Conservation (phyloP, 495 filamentous ascomycete genomes). For the Rhizodiscina lignyota region DNA sequence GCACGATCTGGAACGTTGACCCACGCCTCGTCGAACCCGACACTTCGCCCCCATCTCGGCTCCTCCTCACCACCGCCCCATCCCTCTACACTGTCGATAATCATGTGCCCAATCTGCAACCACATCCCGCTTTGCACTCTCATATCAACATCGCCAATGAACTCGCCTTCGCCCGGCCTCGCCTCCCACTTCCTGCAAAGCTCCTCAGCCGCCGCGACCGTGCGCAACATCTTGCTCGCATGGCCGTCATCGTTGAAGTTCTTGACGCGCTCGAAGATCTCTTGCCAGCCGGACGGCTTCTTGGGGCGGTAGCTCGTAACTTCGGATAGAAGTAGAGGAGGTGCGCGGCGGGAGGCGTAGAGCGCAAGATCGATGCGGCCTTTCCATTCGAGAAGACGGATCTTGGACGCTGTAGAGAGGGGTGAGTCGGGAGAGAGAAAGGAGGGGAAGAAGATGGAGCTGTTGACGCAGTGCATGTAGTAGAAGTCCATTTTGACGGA, state of each 20-base stretch:
- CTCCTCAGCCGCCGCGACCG: conserved; percentile 39
- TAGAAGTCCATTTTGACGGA: conserved; percentile 66
- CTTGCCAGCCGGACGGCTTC: conserved; percentile 28
- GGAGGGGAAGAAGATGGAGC: conserved; percentile 42
- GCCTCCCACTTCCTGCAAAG: conserved; percentile 29
- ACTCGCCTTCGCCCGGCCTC: too few species aligned
- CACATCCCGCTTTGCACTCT: too few species aligned
- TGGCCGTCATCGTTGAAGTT: conserved; percentile 61
- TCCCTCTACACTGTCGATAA: conserved; percentile 34
- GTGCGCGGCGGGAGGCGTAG: conserved; percentile 43
- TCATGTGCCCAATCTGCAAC: conserved; percentile 50
- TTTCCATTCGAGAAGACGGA: conserved; percentile 60
- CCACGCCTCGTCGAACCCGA: conserved; percentile 44
- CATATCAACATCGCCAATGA: too few species aligned
- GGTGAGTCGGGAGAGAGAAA: conserved; percentile 25
- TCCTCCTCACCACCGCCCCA: too few species aligned
- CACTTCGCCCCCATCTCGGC: conserved; percentile 35
- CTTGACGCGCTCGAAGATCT: conserved; percentile 37
- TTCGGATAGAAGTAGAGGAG: conserved; percentile 36
- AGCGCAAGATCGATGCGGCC: conserved; percentile 50
- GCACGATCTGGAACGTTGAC: conserved; percentile 19
- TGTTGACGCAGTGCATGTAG: conserved; percentile 52
- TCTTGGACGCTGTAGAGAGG: conserved; percentile 30
- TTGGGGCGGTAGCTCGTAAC: conserved; percentile 35
- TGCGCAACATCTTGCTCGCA: conserved; percentile 52